Conservation (phyloP, 495 filamentous ascomycete genomes). For the Parathielavia hyrcaniae region DNA sequence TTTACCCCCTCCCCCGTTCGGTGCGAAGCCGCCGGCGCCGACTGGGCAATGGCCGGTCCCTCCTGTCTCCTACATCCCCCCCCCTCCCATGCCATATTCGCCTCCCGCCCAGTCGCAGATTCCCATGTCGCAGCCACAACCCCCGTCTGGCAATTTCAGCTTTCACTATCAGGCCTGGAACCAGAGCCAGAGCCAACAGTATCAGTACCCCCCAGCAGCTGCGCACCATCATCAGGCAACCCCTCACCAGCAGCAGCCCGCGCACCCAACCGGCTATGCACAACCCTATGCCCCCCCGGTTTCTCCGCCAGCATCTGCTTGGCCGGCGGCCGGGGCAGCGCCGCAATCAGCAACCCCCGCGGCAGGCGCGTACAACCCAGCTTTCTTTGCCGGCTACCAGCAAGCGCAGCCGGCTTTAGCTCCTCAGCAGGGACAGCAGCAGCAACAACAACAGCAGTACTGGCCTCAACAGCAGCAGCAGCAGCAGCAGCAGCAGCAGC, state of each 20-base stretch:
- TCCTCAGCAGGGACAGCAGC: conserved; percentile 32
- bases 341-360: conserved; percentile 26
- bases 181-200: conserved; percentile 16
- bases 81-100: conserved; percentile 14
- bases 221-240: conserved; percentile 7
- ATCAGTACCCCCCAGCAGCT: conserved; percentile 17
- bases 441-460: no score
- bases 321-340: conserved; percentile 12
- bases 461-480: conserved; percentile 38
- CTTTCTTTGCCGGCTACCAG: conserved; percentile 48
- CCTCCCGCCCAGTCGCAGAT: conserved; percentile 13
- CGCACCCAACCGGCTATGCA: conserved; percentile 1
- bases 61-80: conserved; percentile 7
- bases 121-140: conserved; percentile 12
- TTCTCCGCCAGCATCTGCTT: conserved; percentile 4
- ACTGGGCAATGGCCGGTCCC: conserved; percentile 15
- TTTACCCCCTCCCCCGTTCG: conserved; percentile 17
- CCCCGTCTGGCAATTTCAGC: conserved; percentile 15
- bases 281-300: conserved; percentile 8
- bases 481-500: conserved; percentile 22
- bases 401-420: conserved; percentile 30
- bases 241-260: conserved; percentile 11
- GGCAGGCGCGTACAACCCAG: conserved; percentile 57
- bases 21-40: conserved; percentile 12
- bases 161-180: conserved; percentile 23